Evolutionary conservation across 805 yeast genomes (phyloP), one percentile per base, ranked within the genome.

Genomic region (Sugiyamaella valdiviana): DNA sequence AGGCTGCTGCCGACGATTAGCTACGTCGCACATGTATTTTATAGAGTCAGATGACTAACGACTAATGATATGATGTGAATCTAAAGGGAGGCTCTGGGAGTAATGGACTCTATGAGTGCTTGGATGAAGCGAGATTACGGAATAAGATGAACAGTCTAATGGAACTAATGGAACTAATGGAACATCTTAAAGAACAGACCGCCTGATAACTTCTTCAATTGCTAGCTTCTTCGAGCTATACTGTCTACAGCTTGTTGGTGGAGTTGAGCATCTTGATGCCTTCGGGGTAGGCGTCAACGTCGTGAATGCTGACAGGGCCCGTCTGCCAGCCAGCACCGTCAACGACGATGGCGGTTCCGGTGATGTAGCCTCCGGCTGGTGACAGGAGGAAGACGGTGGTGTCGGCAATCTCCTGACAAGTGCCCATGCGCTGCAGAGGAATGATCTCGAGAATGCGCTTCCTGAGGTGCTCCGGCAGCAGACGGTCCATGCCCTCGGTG

Each of bases 271-370:
- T 16, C 35, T 36, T 36, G 36, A 49, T 36, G 12, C 26, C 29
- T 4, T 35, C 37, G 3, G 53, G 53, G 32, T 51, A 51, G 9
- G 40, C 17, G 9, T 45, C 44, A 3, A 14, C 35, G 24, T 45
- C 44, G 17, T 36, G 32, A 15, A 21, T 26, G n/a, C 12, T 17
- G n/a, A 29, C 5, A 15, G 39, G 38, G 5, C 46, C 51, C 12
- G 58, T 70, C 62, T 87, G 95, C 96, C 97, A 89, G 50, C 78
- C 73, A 1, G 83, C 98, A 45, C 97, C 97, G 67, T 90, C 98
- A 4, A 91, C 96, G 15, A 87, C 83, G 36, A 79, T 74, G 14
- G 82, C 71, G 3, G 88, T 78, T 14, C 97, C 97, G 12, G 84
- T 81, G 24, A 90, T 74, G 63, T 80, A 90, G 3, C 70, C 57